Evolutionary conservation across 1,284 basidiomycete species (phyloP).

Genomic region (Irpex sp.): DNA sequence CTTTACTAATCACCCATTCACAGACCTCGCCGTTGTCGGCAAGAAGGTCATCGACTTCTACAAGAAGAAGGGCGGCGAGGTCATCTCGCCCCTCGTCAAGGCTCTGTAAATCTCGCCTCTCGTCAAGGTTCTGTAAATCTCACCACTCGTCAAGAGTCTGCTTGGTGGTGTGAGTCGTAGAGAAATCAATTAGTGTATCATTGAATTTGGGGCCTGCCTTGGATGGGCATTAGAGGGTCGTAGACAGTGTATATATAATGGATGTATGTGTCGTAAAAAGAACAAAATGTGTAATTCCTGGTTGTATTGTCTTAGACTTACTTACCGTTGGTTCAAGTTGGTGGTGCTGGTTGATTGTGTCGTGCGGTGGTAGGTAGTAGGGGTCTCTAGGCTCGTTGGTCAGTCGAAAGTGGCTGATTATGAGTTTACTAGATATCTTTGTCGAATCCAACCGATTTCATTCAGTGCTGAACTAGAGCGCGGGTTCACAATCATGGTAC

Average conservation of each 20-base stretch:
- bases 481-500: no score
- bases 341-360: no score
- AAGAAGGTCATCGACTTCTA: constrained; percentile 89
- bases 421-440: no score
- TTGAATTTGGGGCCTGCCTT: not conserved
- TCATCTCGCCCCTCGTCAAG: constrained; percentile 79
- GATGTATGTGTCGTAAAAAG: not conserved
- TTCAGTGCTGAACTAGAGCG: no score
- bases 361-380: no score
- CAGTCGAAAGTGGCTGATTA: no score
- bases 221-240: not conserved
- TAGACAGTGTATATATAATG: not conserved
- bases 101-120: constrained; percentile 37
- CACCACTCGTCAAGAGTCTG: no score
- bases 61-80: constrained; percentile 71
- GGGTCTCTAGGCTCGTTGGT: no score
- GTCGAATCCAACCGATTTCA: no score
- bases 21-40: constrained; percentile 76
- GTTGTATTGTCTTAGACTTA: not conserved
- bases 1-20: not conserved
- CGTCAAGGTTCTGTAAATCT: constrained; percentile 26
- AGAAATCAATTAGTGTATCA: not conserved
- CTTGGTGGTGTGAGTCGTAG: not conserved
- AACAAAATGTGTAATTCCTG: not conserved
- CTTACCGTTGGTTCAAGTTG: not conserved